Evolutionary conservation across 108 stramenopile genomes (phyloP).

Genomic region (Discostella stelligeroides): DNA sequence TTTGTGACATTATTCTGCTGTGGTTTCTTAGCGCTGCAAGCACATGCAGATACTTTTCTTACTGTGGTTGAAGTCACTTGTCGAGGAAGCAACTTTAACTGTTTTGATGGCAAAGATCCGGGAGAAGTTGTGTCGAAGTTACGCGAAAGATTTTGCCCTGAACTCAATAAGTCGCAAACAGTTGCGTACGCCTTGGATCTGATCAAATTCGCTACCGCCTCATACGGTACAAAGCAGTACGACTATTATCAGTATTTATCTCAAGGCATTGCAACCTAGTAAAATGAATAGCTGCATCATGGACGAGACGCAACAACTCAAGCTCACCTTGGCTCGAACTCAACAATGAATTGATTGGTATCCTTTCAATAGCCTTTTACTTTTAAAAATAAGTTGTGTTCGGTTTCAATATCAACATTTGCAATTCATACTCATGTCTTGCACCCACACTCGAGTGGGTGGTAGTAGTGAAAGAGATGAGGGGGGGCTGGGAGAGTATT

Average conservation of each 20-base stretch:
- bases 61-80: slow-evolving; percentile 91
- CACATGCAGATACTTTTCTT: slow-evolving; percentile 83
- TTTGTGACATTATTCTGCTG: slow-evolving; percentile 95
- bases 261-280: slow-evolving; percentile 83
- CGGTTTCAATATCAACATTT: too few species aligned
- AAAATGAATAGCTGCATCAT: too few species aligned
- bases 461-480: too few species aligned
- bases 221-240: slow-evolving; percentile 91
- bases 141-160: slow-evolving; percentile 80
- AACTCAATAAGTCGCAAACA: slow-evolving; percentile 84
- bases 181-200: slow-evolving; percentile 88
- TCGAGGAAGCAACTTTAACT: slow-evolving; percentile 87
- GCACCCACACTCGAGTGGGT: too few species aligned
- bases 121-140: slow-evolving; percentile 77
- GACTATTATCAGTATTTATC: slow-evolving; percentile 95
- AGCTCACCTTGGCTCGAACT: too few species aligned
- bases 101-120: slow-evolving; percentile 88
- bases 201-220: slow-evolving; percentile 82
- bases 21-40: slow-evolving; percentile 96
- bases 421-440: too few species aligned
- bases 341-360: too few species aligned
- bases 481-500: too few species aligned
- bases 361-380: too few species aligned
- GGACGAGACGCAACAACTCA: too few species aligned
- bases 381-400: too few species aligned